Base-by-base conservation (phyloP, 2,329 filamentous ascomycete genomes). In the Daldinia sp. region DNA sequence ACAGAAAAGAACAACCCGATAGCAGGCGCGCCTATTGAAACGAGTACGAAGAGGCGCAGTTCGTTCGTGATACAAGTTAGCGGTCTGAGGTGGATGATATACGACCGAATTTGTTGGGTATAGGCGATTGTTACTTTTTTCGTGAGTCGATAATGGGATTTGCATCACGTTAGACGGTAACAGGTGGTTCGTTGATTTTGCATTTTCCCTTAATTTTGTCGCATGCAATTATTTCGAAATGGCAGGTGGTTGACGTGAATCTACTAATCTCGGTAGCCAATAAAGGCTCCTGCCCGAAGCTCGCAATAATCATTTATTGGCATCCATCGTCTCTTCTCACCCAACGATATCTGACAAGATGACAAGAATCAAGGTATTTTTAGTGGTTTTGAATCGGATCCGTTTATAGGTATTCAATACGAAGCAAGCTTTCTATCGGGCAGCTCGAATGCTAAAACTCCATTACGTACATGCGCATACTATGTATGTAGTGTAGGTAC, bases 21-120 rank as follows among this genome's bases (percentile, higher is more conserved):
- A 57, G 43, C 15, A 32, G 30, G 35, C 32, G 63, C 66, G 63
- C 51, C 52, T 64, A 39, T 67, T 61, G 64, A 61, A 67, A 64
- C 57, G 34, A 49, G 34, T 30, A 45, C 17, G 25, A 60, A 9
- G 63, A 60, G 66, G 66, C 66, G 66, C 66, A 50, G 47, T 50
- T 62, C 32, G 41, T 5, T 60, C 43, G 56, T 63, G 61, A 64
- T 66, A 62, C 66, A 57, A 61, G 49, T 53, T 39, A 58, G 27
- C 25, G 30, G 54, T 67, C 65, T 64, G 47, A 61, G 30, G 37
- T 60, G 32, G 43, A 19, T 17, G 55, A 43, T 34, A 43, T 37
- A 60, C 34, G 27, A 25, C 37, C 13, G 7, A 58, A 58, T 65
- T 65, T 58, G 65, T 21, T 62, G 61, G 64, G 54, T 37, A 35